Base-by-base conservation (phyloP, 2,329 filamentous ascomycete genomes). In the Alternaria ventricosa region DNA sequence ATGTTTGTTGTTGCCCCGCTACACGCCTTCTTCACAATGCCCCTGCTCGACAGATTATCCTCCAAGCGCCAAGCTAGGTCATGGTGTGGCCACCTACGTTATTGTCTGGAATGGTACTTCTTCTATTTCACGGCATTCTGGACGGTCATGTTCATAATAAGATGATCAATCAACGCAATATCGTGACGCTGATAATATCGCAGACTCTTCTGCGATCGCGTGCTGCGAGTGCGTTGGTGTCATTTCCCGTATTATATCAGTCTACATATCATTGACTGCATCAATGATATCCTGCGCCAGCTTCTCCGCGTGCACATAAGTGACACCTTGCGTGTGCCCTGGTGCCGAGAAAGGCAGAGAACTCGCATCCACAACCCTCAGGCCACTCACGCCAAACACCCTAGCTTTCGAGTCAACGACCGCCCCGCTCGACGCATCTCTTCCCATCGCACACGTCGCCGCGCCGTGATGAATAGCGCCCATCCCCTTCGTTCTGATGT, bases 271-370 rank as follows among this genome's bases (percentile, higher is more conserved):
- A 15, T 12, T 11, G 1, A 15, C 54, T 13, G 59, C 47, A 58
- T 61, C 46, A 30, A 61, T 58, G 7, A 61, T 20, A 41, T 61
- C 59, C 28, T 61, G 59, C 6, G 36, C 59, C 13, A 61, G 7
- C 27, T 61, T 61, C 46, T 61, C 59, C 22, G 59, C 59, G 11
- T 61, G 59, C 28, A 55, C 59, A 44, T 61, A 61, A 4, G 59
- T 61, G 15, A 58, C 59, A 5, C 59, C 59, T 10, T 61, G 59
- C 2, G 59, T 57, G 41, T 61, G 59, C 4, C 59, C 59, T 18
- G 59, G 59, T 20, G 59, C 59, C 5, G 33, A 28, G 22, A 61
- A 61, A 4, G 59, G 59, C 18, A 61, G 8, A 36, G 55, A 61
- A 20, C 59, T 61, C 12, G 46, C 12, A 58, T 61, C 59, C 25